Evolutionary conservation across 2,329 filamentous ascomycete species (phyloP), one percentile per base, ranked within the genome.

Genomic region (Ophiocordyceps camponoti-floridani): DNA sequence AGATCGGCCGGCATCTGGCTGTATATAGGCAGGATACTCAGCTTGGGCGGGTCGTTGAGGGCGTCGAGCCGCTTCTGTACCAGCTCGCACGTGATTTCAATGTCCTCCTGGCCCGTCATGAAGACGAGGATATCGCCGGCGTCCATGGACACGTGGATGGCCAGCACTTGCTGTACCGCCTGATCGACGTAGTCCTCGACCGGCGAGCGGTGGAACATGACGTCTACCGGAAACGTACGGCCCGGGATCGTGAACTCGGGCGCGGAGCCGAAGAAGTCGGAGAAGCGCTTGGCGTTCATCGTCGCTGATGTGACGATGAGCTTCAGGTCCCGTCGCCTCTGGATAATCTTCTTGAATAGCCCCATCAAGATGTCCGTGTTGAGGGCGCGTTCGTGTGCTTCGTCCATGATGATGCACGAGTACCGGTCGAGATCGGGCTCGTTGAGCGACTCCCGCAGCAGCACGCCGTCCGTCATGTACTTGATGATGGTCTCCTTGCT

Each of bases 401-500:
- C 91, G 59, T 98, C 91, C 53, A 98, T 73, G 81, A 98, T 98
- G 56, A 98, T 95, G 48, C 93, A 87, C 1, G 87, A 94, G 58
- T 98, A 98, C 51, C 84, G 78, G 56, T 75, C 83, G 51, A 98
- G 66, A 54, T 94, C 83, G 1, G 88, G 84, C 58, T 98, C 91
- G 52, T 95, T 73, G 44, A 98, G 72, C 58, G 95, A 87, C 65
- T 98, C 91, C 67, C 91, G 77, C 64, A 95, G 80, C 59, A 98
- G 75, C 84, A 96, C 96, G 62, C 91, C 91, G 56, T 98, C 91
- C n/a, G 91, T 98, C 89, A 98, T 95, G 66, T 98, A 98, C 67
- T 98, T 98, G 68, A 98, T 94, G 57, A 81, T 84, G 1, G 91
- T 98, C 16, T 80, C 74, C 2, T 85, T 78, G 51, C 81, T 84